Evolutionary conservation across 345 rosid species (phyloP).

Genomic region (Arabidopsis arenosa): DNA sequence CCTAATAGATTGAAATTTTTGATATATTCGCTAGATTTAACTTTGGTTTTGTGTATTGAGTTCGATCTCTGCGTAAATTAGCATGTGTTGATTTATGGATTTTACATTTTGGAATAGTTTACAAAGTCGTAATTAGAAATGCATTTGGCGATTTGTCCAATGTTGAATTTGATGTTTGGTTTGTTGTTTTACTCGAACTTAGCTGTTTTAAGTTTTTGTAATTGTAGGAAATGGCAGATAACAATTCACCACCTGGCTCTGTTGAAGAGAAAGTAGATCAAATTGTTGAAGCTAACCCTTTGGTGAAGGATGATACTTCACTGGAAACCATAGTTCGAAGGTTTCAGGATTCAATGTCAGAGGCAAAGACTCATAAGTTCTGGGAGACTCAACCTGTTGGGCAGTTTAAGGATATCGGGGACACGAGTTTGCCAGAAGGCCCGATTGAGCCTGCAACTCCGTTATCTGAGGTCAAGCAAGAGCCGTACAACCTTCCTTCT

Average conservation of each 20-base stretch:
- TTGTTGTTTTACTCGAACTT: background rate
- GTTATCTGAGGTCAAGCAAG: slow-evolving; percentile 82
- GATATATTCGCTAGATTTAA: slow-evolving; percentile 11
- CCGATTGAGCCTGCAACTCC: slow-evolving; percentile 71
- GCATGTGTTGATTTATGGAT: background rate
- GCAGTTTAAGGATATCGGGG: slow-evolving; percentile 77
- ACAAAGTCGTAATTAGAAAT: background rate
- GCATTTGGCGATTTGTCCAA: slow-evolving; percentile 3
- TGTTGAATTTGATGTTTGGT: slow-evolving; percentile 7
- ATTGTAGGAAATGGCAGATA: slow-evolving; percentile 62
- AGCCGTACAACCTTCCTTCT: slow-evolving; percentile 85
- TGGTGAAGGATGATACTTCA: slow-evolving; percentile 55
- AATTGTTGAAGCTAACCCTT: slow-evolving; percentile 48
- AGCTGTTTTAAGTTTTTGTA: slow-evolving; percentile 28
- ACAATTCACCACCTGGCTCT: slow-evolving; percentile 56
- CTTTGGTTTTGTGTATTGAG: background rate
- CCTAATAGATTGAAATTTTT: background rate
- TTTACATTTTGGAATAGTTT: background rate
- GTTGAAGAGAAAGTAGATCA: slow-evolving; percentile 59
- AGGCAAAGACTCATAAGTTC: slow-evolving; percentile 70
- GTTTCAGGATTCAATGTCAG: slow-evolving; percentile 69
- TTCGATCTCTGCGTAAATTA: slow-evolving; percentile 14
- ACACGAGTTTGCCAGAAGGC: slow-evolving; percentile 77
- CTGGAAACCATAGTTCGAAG: slow-evolving; percentile 65
- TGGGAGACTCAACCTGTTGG: slow-evolving; percentile 98